Conservation (phyloP, 345 rosid genomes). For the Gossypioides kirkii region DNA sequence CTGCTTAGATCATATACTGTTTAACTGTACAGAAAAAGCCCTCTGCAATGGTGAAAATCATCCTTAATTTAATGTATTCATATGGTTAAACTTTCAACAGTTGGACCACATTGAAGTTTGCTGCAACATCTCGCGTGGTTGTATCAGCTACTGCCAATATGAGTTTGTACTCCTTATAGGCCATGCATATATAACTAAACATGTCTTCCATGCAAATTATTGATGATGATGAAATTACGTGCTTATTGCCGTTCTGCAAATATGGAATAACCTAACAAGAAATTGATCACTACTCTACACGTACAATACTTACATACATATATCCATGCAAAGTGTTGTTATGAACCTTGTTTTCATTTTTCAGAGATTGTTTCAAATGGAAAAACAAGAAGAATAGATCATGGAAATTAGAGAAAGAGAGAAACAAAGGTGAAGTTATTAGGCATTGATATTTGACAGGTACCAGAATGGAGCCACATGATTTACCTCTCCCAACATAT, state of each 20-base stretch:
- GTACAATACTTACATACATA: neutral
- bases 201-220: neutral
- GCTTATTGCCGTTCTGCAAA: neutral
- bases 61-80: neutral
- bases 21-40: neutral
- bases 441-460: neutral
- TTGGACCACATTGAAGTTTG: no score
- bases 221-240: neutral
- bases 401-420: neutral
- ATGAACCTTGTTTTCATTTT: neutral
- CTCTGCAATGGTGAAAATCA: neutral
- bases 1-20: neutral
- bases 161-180: neutral
- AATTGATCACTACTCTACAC: neutral
- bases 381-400: neutral
- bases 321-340: neutral
- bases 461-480: neutral
- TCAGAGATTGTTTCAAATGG: neutral
- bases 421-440: neutral
- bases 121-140: no score
- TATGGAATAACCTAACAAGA: neutral
- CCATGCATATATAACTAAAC: neutral
- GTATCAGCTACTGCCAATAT: neutral
- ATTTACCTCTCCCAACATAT: slow-evolving; percentile 1
- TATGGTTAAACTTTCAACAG: neutral